Base-by-base conservation (phyloP, 1,139 yeast genomes). In the Zygoascus hellenicus region DNA sequence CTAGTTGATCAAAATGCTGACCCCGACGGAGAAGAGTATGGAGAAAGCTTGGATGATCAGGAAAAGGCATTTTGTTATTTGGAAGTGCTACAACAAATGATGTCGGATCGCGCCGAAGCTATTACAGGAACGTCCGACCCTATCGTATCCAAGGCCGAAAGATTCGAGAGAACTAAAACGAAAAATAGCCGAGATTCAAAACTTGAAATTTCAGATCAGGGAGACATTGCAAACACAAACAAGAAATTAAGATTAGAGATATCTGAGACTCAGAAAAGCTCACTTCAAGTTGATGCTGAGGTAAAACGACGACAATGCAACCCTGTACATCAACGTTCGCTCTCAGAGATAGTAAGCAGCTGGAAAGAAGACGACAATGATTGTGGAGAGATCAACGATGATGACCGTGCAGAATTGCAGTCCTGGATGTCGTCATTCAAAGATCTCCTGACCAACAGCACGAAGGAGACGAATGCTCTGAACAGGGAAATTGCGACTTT, bases 11-110 rank as follows among this genome's bases (percentile, higher is more conserved):
- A 61, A 29, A 69, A 68, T 13, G 66, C 69, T 2, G 70, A 68
- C 26, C 81, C 83, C 1, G 80, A 80, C 51, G 95, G 94, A 15
- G 86, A 80, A 47, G 97, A 89, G 57, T 92, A 89, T 61, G 81
- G 78, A 22, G 76, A 75, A 13, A 80, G 94, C 0, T 70, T 90
- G 44, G 77, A 78, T 38, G 81, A 77, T 42, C 97, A 90, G 63
- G 94, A 83, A 50, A 72, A 74, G 50, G 82, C 82, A 0, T 80
- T 80, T 39, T 74, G 79, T 0, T 77, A 81, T 51, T 69, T 89
- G 46, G 84, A 81, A 50, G 77, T 80, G 9, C 55, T 89, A 3
- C 80, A 80, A 43, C 69, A 71, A 45, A 63, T 77, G 5, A 59
- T 87, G 32, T 66, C 68, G 9, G 95, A 86, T 59, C 67, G 97